Evolutionary conservation across 2,329 filamentous ascomycete species (phyloP).

Genomic region (Penicillium digitatum): DNA sequence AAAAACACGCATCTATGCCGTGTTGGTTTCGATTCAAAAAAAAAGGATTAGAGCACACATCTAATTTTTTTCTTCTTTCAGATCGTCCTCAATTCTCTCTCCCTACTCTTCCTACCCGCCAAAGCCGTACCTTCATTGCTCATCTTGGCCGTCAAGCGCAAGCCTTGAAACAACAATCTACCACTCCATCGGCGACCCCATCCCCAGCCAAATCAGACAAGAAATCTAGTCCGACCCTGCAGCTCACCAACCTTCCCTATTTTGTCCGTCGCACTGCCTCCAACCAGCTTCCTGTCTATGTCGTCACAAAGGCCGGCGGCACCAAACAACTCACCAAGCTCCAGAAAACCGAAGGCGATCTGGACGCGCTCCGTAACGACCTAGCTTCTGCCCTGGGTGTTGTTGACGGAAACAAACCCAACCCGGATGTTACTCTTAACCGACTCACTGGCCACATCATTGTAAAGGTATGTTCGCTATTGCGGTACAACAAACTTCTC

Average conservation of each 20-base stretch:
- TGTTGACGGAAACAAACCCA: constrained; percentile 42
- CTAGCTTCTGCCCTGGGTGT: constrained; percentile 59
- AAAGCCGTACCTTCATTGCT: constrained; percentile 38
- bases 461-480: constrained; percentile 57
- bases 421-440: constrained; percentile 49
- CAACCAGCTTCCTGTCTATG: constrained; percentile 73
- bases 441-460: constrained; percentile 67
- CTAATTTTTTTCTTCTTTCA: constrained; percentile 15
- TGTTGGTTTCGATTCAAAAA: neutral
- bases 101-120: constrained; percentile 21
- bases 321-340: constrained; percentile 70
- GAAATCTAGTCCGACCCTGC: constrained; percentile 20
- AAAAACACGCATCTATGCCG: neutral
- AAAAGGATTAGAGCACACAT: neutral
- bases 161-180: constrained; percentile 33
- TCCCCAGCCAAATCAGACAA: constrained; percentile 13
- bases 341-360: constrained; percentile 74
- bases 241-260: constrained; percentile 57
- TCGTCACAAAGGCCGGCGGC: constrained; percentile 67
- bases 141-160: constrained; percentile 38
- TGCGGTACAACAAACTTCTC: neutral
- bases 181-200: constrained; percentile 28
- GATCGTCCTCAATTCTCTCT: constrained; percentile 24
- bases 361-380: constrained; percentile 59
- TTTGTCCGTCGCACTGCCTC: constrained; percentile 67